Base-by-base conservation (phyloP, 805 yeast species). In the Ogataea nitratoaversa region DNA sequence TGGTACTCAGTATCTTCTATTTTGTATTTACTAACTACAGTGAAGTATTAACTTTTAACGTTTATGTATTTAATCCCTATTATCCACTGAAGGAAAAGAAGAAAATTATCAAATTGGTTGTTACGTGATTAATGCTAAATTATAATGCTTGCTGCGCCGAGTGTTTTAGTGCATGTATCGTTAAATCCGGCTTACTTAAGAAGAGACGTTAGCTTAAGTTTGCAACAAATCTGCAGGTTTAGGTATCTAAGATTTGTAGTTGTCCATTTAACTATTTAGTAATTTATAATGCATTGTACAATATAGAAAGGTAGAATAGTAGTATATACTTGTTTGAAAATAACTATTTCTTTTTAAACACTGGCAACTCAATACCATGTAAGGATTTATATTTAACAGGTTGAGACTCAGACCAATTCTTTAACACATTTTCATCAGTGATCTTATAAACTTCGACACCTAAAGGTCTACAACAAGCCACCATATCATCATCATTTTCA, bases 381-480 rank as follows among this genome's bases (percentile, higher is more conserved):
- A 67, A 64, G 2, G 84, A 84, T 41, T 64, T 69, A 54, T 79
- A 79, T 24, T 68, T 66, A 7, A 71, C 71, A 12, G 66, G 64
- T 45, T 72, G 61, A 2, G 84, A 82, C 14, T 70, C 66, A 8
- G 56, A 52, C 85, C 84, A 79, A 32, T 58, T 65, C 18, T 65
- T 52, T 49, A 79, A 65, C 1, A 74, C 66, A 1, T 54, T 46
- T 18, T 65, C 62, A 41, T 79, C 76, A 19, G 72, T 71, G 36
- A 80, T 57, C 49, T 63, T 58, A 57, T 77, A 80, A 7, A 80
- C 80, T 56, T 80, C 84, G 37, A 78, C 73, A 1, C 74, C 81
- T 43, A 80, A 64, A 3, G 84, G 82, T 51, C 84, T 64, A 52
- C 86, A 79, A 52, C 79, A 74, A 40, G 72, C 77, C 27, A 71